Percentiles rank a stretch among this genome's conserved stretches.
phyloP scores from a whole-genome alignment of 495 filamentous ascomycete genomes.

The Thermothielavioides terrestris region DNA sequence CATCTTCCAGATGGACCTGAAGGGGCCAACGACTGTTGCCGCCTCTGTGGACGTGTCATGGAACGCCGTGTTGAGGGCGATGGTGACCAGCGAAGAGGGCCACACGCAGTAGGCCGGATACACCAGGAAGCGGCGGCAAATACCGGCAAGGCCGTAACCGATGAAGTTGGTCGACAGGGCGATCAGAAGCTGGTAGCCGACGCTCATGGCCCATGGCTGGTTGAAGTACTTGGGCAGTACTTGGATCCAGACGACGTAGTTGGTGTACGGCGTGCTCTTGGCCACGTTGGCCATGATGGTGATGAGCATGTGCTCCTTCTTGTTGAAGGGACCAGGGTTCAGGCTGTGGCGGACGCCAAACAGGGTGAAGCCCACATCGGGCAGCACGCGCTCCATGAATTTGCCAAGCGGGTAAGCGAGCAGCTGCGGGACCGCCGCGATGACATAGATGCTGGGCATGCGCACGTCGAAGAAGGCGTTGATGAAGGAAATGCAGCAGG shows the following conservation, averaged over 20 bases:
- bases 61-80: constrained; percentile 38
- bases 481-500: constrained; percentile 31
- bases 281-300: constrained; percentile 38
- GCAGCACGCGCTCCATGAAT: constrained; percentile 25
- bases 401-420: constrained; percentile 35
- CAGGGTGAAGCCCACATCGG: constrained; percentile 31
- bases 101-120: constrained; percentile 39
- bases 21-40: constrained; percentile 23
- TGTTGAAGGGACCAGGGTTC: constrained; percentile 44
- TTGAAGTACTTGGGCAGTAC: constrained; percentile 35
- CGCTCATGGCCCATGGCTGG: constrained; percentile 29
- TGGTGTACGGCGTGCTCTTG: constrained; percentile 30
- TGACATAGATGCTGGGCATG: constrained; percentile 30
- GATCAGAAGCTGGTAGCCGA: constrained; percentile 37
- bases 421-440: constrained; percentile 30
- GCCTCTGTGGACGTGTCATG: constrained; percentile 27
- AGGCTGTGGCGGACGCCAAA: constrained; percentile 31
- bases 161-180: constrained; percentile 41
- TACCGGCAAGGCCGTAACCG: constrained; percentile 45
- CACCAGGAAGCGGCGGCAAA: constrained; percentile 50
- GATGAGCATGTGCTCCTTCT: constrained; percentile 47
- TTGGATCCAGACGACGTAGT: constrained; percentile 40
- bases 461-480: constrained; percentile 37
- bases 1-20: constrained; percentile 26
- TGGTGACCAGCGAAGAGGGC: constrained; percentile 36